phyloP scores from a whole-genome alignment of 2,329 filamentous ascomycete genomes.

The Hymenoscyphus repandus region DNA sequence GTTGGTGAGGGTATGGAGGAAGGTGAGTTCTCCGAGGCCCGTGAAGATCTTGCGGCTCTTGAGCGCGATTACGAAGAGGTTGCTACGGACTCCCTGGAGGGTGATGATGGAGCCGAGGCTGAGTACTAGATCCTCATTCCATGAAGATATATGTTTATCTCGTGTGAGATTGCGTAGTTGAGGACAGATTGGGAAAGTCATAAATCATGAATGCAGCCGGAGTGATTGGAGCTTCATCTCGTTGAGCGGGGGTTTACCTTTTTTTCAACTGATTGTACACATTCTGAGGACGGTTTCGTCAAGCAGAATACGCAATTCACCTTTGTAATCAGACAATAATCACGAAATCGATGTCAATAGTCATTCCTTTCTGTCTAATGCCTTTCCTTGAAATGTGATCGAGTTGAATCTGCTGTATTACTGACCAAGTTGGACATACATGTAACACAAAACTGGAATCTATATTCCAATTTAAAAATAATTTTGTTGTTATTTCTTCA shows the following conservation, averaged over 20 bases:
- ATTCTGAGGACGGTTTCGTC: slow-evolving; percentile 23
- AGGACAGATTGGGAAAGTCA: slow-evolving; percentile 26
- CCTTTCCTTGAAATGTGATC: no score
- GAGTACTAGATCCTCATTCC: slow-evolving; percentile 34
- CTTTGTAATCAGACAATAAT: slow-evolving; percentile 25
- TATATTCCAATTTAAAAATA: no score
- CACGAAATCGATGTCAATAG: slow-evolving; percentile 1
- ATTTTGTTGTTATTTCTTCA: no score
- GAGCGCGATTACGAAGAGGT: slow-evolving; percentile 99
- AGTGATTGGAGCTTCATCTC: slow-evolving; percentile 26
- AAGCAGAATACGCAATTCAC: slow-evolving; percentile 28
- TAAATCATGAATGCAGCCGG: slow-evolving; percentile 23
- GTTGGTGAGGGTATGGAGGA: slow-evolving; percentile 99
- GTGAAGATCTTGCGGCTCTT: slow-evolving; percentile 94
- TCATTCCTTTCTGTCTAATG: background rate
- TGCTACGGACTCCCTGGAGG: slow-evolving; percentile 86
- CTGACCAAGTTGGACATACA: no score
- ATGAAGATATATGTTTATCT: slow-evolving; percentile 20
- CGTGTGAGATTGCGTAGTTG: slow-evolving; percentile 28
- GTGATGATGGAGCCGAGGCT: slow-evolving; percentile 76
- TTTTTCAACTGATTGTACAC: slow-evolving; percentile 19
- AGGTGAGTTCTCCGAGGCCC: slow-evolving; percentile 98
- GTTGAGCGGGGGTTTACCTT: slow-evolving; percentile 23
- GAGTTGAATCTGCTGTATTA: no score
- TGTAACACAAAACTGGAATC: no score